Base-by-base conservation (phyloP, 2,329 filamentous ascomycete species). In the Juglanconis sp. region DNA sequence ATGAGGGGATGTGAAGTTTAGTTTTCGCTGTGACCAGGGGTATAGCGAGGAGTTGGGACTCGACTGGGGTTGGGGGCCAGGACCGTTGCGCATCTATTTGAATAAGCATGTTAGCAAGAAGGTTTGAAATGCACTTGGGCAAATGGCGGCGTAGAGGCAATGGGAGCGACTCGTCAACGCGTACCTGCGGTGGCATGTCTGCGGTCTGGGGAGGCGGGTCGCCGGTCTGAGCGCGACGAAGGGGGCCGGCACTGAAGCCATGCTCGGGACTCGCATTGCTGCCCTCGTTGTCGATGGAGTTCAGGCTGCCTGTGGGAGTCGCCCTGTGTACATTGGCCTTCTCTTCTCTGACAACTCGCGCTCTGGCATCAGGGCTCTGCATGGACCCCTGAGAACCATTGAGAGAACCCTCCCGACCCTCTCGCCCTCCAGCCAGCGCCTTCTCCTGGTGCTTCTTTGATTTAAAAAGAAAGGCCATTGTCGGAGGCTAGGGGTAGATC, bases 21-120 rank as follows among this genome's bases (percentile, higher is more conserved):
- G 76, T 59, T 91, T 87, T 62, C 92, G 87, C 72, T 96, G 91
- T 65, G 94, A 96, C 95, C 95, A 99, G 0, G 95, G 95, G 71
- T 98, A 99, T 57, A 96, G 85, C 5, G 92, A 92, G 46, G 88
- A 81, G 73, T 93, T 95, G 46, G 86, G 82, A 64, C 86, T 83
- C 65, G 74, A 72, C 30, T 57, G 55, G 11, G 55, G 30, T n/a
- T 17, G 17, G 40, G 72, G 62, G 17, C 72, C 72, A 65, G 78
- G 71, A 68, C 77, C 83, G 70, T 85, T 88, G 66, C 84, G 83
- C 66, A 81, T 76, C 81, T 87, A 72, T 42, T 49, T 49, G 51
- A 42, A 35, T 48, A 56, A 46, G 31, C 32, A 31, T 47, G 56
- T 68, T 61, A 68, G 61, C 50, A 57, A 13, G n/a, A 24, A 13